phyloP scores from a whole-genome alignment of 345 rosid genomes.

The Aquilaria yunnanensis region DNA sequence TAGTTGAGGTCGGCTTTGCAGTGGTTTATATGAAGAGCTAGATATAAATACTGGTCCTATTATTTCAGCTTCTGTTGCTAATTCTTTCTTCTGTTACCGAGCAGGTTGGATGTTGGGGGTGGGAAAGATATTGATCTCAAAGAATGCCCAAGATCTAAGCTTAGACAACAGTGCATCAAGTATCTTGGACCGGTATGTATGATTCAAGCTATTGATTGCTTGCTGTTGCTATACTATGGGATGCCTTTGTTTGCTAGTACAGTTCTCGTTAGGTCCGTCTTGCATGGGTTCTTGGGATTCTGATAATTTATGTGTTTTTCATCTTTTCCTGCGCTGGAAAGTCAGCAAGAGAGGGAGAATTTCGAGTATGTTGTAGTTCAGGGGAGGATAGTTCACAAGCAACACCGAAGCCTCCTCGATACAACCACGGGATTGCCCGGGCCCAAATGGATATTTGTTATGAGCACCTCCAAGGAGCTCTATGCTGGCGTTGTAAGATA shows the following conservation, averaged over 20 bases:
- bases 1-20: too few relatives aligned
- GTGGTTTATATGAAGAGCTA: too few relatives aligned
- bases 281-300: conserved; percentile 6
- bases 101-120: conserved; percentile 88
- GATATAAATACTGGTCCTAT: too few relatives aligned
- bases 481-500: conserved; percentile 64
- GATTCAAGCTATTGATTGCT: too few relatives aligned
- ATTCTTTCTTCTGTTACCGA: conserved; percentile 1
- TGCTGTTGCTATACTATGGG: too few relatives aligned
- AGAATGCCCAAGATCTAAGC: conserved; percentile 58
- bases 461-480: conserved; percentile 73
- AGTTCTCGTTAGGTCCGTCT: background rate
- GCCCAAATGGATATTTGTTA: conserved; percentile 79
- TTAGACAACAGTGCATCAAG: conserved; percentile 71
- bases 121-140: conserved; percentile 71
- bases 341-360: conserved; percentile 87
- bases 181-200: conserved; percentile 89
- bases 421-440: conserved; percentile 38
- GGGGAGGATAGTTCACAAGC: conserved; percentile 66
- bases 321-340: background rate
- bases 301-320: background rate
- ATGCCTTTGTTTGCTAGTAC: background rate
- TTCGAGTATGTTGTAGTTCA: conserved; percentile 54
- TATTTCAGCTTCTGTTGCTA: conserved; percentile 1
- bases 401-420: conserved; percentile 43